Evolutionary conservation across 1,139 yeast genomes (phyloP), one percentile per base, ranked within the genome.

Genomic region (Lodderomyces margitis): DNA sequence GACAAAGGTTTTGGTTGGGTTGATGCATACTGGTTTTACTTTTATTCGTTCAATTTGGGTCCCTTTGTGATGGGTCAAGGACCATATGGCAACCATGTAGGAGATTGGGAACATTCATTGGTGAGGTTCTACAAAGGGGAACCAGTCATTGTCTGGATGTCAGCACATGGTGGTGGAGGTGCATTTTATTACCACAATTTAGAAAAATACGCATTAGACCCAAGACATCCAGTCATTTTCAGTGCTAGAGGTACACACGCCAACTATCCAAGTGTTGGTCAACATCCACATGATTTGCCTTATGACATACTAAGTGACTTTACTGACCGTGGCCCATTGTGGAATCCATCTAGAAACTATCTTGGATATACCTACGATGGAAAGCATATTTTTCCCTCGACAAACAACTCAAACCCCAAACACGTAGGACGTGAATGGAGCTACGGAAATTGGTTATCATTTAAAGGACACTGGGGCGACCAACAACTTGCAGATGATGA

Each of bases 1-100:
- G 97, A 91, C 58, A 89, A 89, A 57, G 97, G 96, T 0, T 84
- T 87, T 51, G 96, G 96, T 3, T 83, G 94, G 80, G 80, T 84
- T 1, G 98, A 92, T 60, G 89, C 97, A 0, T 92, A 78, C 58
- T 92, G 98, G 98, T 92, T 92, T 61, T 91, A 87, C 61, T 92
- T 92, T 57, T 92, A 92, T 58, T 86, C 96, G 1, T 92, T 91
- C 67, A 92, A 92, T 57, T 68, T 87, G 52, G 98, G 98, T 0
- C 98, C 98, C 0, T 92, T 82, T 63, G 97, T 92, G 11, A 91
- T 91, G 97, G 98, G 98, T 3, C 78, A 80, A 32, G 98, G 98
- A 0, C 98, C 98, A 0, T 92, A 85, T 66, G 98, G 98, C 0
- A 87, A 91, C 57, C 98, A 92, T 56, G 81, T 92, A 24, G 98